Evolutionary conservation across 768 basidiomycete genomes (phyloP), one percentile per base, ranked within the genome.

Genomic region (Scleroderma bovista): DNA sequence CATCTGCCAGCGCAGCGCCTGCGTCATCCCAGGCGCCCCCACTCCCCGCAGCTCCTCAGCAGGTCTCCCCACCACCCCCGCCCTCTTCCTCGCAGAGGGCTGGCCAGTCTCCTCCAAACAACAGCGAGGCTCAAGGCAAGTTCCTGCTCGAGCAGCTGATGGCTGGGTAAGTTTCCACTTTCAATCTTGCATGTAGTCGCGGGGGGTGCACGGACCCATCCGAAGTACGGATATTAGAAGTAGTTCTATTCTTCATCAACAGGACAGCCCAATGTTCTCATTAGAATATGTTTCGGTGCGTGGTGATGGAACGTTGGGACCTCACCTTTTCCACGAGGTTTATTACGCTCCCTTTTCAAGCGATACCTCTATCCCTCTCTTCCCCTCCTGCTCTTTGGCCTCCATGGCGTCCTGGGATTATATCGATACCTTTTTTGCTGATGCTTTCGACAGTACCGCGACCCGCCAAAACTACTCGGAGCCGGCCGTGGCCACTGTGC

Each of bases 91-190:
- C 78, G 16, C 73, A 76, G 54, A 68, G 81, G 60, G 72, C 82
- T 13, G 74, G 74, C 47, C 72, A 79, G 48, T 79, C 80, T 20
- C 77, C 81, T 4, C 71, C 77, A 12, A 78, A 75, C 53, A 62
- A 11, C 51, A 80, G 75, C 57, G 84, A 88, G 53, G 67, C 78
- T 1, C 85, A 87, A 62, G 83, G 84, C 50, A 88, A 89, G 69
- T 73, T 82, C 52, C 64, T 91, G 57, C 68, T 92, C 52, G 88
- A 92, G 56, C 86, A 89, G 62, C 72, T 92, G 52, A 87, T 92
- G 82, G 74, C 81, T 50, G 84, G 86, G 88, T 91, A 63, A 69
- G 84, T 74, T 15, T 52, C 48, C 24, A 50, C 55, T 51, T 51
- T 56, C 49, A 37, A 32, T 43, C 29, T 19, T 45, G 29, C 39